Percentiles rank a stretch among this genome's conserved stretches.
These are phyloP conservation scores for Theileria orientalis DNA, from an alignment of 169 alveolate species.

Conservation along the genomic window DNA sequence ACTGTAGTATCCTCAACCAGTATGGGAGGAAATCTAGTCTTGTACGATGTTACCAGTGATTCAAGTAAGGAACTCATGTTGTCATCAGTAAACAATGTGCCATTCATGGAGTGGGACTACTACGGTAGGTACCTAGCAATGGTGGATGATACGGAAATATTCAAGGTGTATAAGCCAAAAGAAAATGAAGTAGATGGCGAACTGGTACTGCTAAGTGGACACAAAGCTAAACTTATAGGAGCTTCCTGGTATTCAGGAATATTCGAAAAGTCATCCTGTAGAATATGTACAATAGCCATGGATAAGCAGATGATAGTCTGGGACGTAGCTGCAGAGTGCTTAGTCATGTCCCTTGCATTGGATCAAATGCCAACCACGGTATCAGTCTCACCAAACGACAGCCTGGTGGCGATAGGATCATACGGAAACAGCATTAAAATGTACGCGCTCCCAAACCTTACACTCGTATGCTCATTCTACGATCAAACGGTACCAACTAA, in stretches of 20 bases:
- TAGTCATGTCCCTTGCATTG: constrained; percentile 31
- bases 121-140: constrained; percentile 46
- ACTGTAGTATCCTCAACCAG: constrained; percentile 27
- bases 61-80: neutral
- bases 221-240: constrained; percentile 25
- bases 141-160: constrained; percentile 25
- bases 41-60: constrained; percentile 19
- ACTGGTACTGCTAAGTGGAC: constrained; percentile 27
- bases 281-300: constrained; percentile 41
- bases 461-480: constrained; percentile 53
- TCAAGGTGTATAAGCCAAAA: constrained; percentile 39
- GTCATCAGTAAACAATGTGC: constrained; percentile 20
- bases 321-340: constrained; percentile 48
- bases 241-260: constrained; percentile 53
- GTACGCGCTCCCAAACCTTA: constrained; percentile 42
- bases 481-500: constrained; percentile 42
- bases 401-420: constrained; percentile 51
- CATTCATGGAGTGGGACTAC: constrained; percentile 56
- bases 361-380: constrained; percentile 60
- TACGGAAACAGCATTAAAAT: constrained; percentile 53
- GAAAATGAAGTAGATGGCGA: constrained; percentile 26
- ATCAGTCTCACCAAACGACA: constrained; percentile 31
- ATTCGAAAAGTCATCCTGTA: constrained; percentile 26
- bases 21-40: constrained; percentile 15
- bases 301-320: constrained; percentile 59